Conservation (phyloP, 305 asterid genomes). For the Fraxinus velutina region DNA sequence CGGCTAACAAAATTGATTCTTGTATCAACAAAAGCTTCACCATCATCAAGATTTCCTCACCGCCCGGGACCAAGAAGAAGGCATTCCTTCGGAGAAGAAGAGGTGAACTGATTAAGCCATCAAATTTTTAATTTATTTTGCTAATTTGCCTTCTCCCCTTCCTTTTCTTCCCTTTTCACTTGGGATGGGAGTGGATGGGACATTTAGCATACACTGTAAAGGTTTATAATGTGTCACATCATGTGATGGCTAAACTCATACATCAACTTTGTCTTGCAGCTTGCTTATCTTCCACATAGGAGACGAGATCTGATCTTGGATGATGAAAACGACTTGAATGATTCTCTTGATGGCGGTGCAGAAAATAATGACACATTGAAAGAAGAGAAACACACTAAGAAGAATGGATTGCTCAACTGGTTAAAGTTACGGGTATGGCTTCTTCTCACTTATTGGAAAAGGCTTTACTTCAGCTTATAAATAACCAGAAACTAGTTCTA, state of each 20-base stretch:
- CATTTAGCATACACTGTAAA: background rate
- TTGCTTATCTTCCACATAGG: slow-evolving; percentile 98
- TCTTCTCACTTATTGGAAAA: background rate
- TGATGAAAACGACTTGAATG: slow-evolving; percentile 70
- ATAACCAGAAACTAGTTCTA: background rate
- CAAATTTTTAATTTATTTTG: slow-evolving; percentile 2
- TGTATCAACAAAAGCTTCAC: slow-evolving; percentile 88
- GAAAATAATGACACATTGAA: slow-evolving; percentile 56
- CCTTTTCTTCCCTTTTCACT: slow-evolving; percentile 9
- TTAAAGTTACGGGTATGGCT: slow-evolving; percentile 73
- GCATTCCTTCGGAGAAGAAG: slow-evolving; percentile 99
- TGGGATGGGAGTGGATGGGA: slow-evolving; percentile 18
- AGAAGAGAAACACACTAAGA: slow-evolving; percentile 77
- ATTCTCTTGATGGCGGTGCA: slow-evolving; percentile 59
- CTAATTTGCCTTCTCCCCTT: background rate
- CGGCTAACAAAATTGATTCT: slow-evolving; percentile 89
- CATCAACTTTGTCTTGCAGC: slow-evolving; percentile 42
- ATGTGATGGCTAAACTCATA: slow-evolving; percentile 3
- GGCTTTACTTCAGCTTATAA: background rate
- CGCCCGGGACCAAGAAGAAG: slow-evolving; percentile 76
- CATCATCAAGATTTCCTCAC: slow-evolving; percentile 67
- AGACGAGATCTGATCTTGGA: slow-evolving; percentile 84
- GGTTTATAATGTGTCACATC: background rate
- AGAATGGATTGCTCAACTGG: slow-evolving; percentile 92
- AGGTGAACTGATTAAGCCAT: slow-evolving; percentile 41